Percentiles rank a stretch among this genome's conserved stretches.
phyloP scores from a whole-genome alignment of 805 yeast species.

The Schizosaccharomyces osmophilus region DNA sequence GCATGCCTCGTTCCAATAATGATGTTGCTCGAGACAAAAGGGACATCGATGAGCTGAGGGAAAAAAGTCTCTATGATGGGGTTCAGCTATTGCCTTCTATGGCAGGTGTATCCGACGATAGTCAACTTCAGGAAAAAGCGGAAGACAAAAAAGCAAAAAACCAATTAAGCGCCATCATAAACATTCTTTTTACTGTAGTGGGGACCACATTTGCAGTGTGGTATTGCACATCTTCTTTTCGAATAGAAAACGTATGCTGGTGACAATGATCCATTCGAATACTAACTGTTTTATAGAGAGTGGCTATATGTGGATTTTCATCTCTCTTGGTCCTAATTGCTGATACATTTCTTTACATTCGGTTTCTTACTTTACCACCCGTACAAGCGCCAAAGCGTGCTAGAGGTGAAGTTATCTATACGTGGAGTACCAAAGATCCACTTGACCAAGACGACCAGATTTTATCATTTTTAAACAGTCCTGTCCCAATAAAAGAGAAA shows the following conservation, averaged over 20 bases:
- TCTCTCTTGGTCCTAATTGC: not conserved
- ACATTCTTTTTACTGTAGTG: not conserved
- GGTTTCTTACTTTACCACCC: not conserved
- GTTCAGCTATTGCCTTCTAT: not conserved
- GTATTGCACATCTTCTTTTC: not conserved
- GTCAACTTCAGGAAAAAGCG: not conserved
- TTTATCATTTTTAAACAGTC: not conserved
- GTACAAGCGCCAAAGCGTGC: not conserved
- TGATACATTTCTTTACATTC: not conserved
- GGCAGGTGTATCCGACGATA: not conserved
- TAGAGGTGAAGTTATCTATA: not conserved
- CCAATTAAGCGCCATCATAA: not conserved
- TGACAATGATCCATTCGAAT: not conserved
- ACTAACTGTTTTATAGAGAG: not conserved
- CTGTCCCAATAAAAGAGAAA: not conserved
- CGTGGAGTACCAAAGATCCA: not conserved
- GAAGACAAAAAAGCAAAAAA: not conserved
- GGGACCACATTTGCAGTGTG: not conserved
- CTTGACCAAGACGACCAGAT: not conserved
- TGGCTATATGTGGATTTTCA: not conserved
- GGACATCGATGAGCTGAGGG: not conserved
- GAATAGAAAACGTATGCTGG: not conserved
- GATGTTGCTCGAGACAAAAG: no score
- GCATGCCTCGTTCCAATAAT: no score
- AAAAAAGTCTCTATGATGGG: not conserved